Conservation (phyloP, 352 stramenopile genomes). For the Pythium insidiosum region DNA sequence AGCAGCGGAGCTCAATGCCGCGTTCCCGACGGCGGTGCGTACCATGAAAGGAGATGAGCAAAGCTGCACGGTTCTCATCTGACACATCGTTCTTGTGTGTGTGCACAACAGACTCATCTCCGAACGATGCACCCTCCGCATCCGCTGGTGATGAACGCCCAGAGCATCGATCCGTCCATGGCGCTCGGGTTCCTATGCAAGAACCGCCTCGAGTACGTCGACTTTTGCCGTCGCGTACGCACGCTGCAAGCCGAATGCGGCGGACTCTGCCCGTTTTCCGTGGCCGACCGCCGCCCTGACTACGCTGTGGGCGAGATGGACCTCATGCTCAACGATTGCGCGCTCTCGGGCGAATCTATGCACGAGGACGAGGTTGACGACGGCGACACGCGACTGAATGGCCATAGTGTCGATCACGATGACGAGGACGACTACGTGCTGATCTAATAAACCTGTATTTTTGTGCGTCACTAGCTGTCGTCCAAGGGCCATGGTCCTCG, state of each 20-base stretch:
- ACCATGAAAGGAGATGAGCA: not conserved
- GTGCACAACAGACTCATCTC: constrained; percentile 35
- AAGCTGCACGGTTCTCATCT: no score
- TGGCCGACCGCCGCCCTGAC: constrained; percentile 46
- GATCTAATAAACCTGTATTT: constrained; percentile 23
- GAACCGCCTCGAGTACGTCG: constrained; percentile 55
- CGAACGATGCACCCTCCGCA: constrained; percentile 41
- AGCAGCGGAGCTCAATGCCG: constrained; percentile 55
- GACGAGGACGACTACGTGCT: constrained; percentile 73
- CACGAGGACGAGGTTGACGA: constrained; percentile 36
- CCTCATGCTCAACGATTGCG: constrained; percentile 40
- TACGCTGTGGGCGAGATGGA: constrained; percentile 32
- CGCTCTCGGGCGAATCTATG: constrained; percentile 51
- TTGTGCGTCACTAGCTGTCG: not conserved
- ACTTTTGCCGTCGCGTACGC: constrained; percentile 49
- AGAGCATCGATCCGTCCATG: constrained; percentile 90
- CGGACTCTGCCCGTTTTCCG: constrained; percentile 51
- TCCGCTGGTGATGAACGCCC: constrained; percentile 74
- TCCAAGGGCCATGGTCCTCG: no score
- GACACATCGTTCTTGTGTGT: constrained; percentile 8
- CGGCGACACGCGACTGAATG: no score
- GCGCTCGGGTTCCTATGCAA: constrained; percentile 91
- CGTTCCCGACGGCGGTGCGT: constrained; percentile 63
- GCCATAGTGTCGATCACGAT: constrained; percentile 13
- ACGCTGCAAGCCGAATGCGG: constrained; percentile 32